A percentile compares a stretch with the other conserved stretches of the same genome.
Conservation (phyloP, 1,284 basidiomycete species). For the Moesziomyces parantarcticus region DNA sequence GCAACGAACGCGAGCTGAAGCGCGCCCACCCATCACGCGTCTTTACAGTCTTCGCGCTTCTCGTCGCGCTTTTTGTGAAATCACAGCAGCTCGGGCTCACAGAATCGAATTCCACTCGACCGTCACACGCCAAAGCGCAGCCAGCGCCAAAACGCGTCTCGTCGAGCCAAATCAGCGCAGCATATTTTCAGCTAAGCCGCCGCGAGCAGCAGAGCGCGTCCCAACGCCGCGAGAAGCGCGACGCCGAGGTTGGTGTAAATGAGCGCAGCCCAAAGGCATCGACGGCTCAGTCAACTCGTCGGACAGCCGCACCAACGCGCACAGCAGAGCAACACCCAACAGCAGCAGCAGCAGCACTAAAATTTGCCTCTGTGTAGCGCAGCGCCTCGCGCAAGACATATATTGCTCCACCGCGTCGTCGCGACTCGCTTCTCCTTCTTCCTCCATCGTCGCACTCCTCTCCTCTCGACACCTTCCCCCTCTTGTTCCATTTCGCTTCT, state of each 20-base stretch:
- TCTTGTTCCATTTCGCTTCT: not conserved
- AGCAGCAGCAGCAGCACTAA: not conserved
- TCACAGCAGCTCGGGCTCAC: not conserved
- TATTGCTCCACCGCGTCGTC: conserved; percentile 28
- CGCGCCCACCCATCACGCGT: not conserved
- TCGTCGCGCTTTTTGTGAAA: no score
- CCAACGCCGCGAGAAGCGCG: conserved; percentile 11
- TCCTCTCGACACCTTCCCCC: conserved; percentile 10
- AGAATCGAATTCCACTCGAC: not conserved
- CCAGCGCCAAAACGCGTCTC: no score
- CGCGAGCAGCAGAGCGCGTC: not conserved
- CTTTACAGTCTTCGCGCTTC: not conserved
- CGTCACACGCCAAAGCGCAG: not conserved
- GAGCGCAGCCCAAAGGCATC: conserved; percentile 4
- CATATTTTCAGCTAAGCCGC: conserved; percentile 2
- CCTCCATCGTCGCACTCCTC: conserved; percentile 40
- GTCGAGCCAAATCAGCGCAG: conserved; percentile 1
- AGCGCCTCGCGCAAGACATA: conserved; percentile 16
- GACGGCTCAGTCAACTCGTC: conserved; percentile 25
- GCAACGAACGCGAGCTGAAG: not conserved
- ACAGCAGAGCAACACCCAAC: conserved; percentile 4
- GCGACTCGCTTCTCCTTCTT: conserved; percentile 16
- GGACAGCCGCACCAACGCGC: conserved; percentile 2
- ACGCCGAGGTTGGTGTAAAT: conserved; percentile 28
- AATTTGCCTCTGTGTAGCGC: not conserved